These are phyloP conservation scores for Fusarium sp. DNA, from an alignment of 2,329 filamentous ascomycete species.

Conservation along the genomic window DNA sequence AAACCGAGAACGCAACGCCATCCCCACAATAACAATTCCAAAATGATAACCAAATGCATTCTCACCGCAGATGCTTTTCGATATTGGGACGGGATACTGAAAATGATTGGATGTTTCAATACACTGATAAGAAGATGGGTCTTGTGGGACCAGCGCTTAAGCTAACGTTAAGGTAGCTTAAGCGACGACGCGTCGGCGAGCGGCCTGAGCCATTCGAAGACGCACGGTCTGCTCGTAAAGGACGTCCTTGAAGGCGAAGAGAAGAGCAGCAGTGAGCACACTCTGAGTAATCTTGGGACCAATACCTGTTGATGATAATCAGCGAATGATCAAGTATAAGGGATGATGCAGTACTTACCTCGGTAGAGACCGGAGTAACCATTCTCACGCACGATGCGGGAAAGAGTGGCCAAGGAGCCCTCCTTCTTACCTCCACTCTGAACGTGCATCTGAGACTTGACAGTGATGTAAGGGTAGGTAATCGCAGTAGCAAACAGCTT, in stretches of 20 bases:
- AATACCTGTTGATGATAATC: constrained; percentile 71
- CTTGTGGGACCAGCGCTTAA: constrained; percentile 8
- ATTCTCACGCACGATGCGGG: constrained; percentile 84
- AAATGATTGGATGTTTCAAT: constrained; percentile 11
- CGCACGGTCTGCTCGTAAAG: constrained; percentile 85
- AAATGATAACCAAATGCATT: constrained; percentile 18
- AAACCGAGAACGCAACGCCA: constrained; percentile 29
- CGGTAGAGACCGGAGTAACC: constrained; percentile 94
- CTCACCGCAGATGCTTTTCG: constrained; percentile 31
- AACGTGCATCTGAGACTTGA: constrained; percentile 98
- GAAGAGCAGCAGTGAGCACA: constrained; percentile 92
- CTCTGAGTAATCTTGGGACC: constrained; percentile 97
- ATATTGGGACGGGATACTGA: constrained; percentile 17
- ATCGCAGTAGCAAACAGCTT: constrained; percentile 94
- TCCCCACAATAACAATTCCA: constrained; percentile 22
- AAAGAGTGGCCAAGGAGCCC: constrained; percentile 81
- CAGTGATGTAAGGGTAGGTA: constrained; percentile 98
- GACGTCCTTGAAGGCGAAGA: constrained; percentile 98
- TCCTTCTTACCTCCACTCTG: constrained; percentile 82
- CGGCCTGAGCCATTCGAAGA: constrained; percentile 63
- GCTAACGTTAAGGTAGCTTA: constrained; percentile 38
- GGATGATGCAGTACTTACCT: constrained; percentile 65
- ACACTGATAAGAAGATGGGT: constrained; percentile 12
- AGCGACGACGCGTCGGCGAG: constrained; percentile 54
- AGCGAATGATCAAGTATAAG: neutral